Conservation (phyloP, 345 rosid species). For the Eucalyptus sp. region DNA sequence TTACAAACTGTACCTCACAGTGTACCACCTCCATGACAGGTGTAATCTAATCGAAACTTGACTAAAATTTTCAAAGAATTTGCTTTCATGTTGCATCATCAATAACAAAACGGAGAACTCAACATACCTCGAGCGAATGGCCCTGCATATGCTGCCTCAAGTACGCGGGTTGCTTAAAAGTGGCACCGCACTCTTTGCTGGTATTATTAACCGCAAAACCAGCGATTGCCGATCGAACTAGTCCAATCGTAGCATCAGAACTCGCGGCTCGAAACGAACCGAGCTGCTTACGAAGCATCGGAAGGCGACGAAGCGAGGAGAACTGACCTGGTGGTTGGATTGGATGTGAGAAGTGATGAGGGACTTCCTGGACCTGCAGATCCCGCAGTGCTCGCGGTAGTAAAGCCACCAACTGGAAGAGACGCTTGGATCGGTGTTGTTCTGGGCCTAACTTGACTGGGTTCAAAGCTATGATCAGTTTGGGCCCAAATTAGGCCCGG, state of each 20-base stretch:
- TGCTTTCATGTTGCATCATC: background rate
- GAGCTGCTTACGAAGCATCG: too few relatives aligned
- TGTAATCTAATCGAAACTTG: too few relatives aligned
- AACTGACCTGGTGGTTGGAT: too few relatives aligned
- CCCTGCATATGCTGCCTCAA: constrained; percentile 74
- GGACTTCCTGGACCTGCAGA: background rate
- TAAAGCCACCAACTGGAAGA: constrained; percentile 1
- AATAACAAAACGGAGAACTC: background rate
- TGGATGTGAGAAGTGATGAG: too few relatives aligned
- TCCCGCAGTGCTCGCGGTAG: too few relatives aligned
- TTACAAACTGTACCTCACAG: too few relatives aligned
- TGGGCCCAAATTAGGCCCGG: too few relatives aligned
- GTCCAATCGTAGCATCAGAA: too few relatives aligned
- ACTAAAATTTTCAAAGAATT: background rate
- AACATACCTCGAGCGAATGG: constrained; percentile 66
- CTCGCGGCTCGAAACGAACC: too few relatives aligned
- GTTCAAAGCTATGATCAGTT: background rate
- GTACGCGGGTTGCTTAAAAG: constrained; percentile 69
- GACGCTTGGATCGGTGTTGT: background rate
- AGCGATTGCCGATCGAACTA: too few relatives aligned
- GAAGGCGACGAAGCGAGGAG: too few relatives aligned
- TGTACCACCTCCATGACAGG: too few relatives aligned
- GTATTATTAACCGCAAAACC: background rate
- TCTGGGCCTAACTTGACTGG: background rate
- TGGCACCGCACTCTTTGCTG: constrained; percentile 53